These are phyloP conservation scores for Sclerotinia spermophila DNA, from an alignment of 2,329 filamentous ascomycete genomes.

Conservation along the genomic window DNA sequence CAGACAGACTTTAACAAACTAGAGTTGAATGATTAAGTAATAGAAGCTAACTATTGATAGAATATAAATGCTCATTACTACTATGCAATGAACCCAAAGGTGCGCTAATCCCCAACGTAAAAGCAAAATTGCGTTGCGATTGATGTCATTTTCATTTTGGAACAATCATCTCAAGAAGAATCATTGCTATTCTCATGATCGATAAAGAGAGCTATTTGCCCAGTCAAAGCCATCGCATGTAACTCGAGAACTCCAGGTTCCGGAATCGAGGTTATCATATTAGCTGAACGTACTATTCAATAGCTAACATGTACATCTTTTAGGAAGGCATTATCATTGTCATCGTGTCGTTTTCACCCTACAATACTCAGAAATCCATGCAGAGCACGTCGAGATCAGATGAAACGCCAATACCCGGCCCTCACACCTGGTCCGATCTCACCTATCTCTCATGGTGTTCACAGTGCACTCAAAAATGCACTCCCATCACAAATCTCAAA, in stretches of 20 bases:
- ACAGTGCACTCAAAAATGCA: not conserved
- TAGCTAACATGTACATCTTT: not conserved
- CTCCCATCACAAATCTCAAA: not conserved
- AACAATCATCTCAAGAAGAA: not conserved
- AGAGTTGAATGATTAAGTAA: not conserved
- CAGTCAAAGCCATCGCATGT: too few relatives aligned
- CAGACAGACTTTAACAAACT: not conserved
- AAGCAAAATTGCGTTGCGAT: not conserved
- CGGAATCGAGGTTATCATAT: not conserved
- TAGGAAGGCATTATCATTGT: not conserved
- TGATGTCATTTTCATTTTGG: not conserved
- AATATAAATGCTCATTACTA: not conserved
- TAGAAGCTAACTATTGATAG: not conserved
- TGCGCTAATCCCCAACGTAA: not conserved
- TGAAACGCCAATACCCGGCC: not conserved
- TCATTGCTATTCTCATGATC: too few relatives aligned
- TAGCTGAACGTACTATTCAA: not conserved
- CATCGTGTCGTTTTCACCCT: not conserved
- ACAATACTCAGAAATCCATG: not conserved
- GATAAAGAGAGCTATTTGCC: too few relatives aligned
- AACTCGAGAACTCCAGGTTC: accelerated
- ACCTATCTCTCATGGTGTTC: not conserved
- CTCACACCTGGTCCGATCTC: not conserved
- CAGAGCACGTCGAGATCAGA: not conserved
- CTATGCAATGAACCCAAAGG: not conserved